Conservation (phyloP, 495 filamentous ascomycete genomes). For the Bryoglossum gracile region DNA sequence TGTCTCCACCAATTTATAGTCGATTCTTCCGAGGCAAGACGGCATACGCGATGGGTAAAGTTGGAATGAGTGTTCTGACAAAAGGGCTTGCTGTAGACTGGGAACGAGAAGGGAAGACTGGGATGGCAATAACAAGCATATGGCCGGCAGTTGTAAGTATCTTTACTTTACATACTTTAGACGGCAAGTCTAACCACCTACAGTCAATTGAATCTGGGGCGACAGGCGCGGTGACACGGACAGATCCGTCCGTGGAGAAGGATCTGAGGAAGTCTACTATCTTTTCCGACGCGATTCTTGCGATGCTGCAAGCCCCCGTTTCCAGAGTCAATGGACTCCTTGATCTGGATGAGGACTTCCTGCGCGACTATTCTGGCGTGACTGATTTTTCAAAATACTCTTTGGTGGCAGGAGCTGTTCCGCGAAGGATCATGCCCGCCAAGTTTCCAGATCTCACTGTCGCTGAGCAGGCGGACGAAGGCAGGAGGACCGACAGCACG, state of each 20-base stretch:
- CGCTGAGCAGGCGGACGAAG: conserved; percentile 77
- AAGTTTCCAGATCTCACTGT: conserved; percentile 65
- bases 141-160: conserved; percentile 68
- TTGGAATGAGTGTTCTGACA: conserved; percentile 75
- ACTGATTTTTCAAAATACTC: conserved; percentile 70
- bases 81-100: conserved; percentile 84
- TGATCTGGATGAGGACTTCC: conserved; percentile 76
- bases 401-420: conserved; percentile 54
- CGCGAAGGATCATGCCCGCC: conserved; percentile 73
- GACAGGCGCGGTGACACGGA: conserved; percentile 44
- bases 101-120: conserved; percentile 50
- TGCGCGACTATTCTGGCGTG: conserved; percentile 52
- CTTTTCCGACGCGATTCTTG: conserved; percentile 73
- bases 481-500: conserved; percentile 61
- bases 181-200: too few species aligned
- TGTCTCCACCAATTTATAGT: conserved; percentile 77
- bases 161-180: neutral
- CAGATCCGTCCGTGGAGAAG: conserved; percentile 37
- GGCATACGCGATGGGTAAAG: conserved; percentile 81
- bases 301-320: conserved; percentile 58
- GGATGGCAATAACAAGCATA: conserved; percentile 74
- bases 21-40: conserved; percentile 83
- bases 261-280: conserved; percentile 65
- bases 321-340: conserved; percentile 61
- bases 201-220: conserved; percentile 68